Evolutionary conservation across 164 flowering plant species (phyloP), one percentile per base, ranked within the genome.

Genomic region (Berberis vulgaris): DNA sequence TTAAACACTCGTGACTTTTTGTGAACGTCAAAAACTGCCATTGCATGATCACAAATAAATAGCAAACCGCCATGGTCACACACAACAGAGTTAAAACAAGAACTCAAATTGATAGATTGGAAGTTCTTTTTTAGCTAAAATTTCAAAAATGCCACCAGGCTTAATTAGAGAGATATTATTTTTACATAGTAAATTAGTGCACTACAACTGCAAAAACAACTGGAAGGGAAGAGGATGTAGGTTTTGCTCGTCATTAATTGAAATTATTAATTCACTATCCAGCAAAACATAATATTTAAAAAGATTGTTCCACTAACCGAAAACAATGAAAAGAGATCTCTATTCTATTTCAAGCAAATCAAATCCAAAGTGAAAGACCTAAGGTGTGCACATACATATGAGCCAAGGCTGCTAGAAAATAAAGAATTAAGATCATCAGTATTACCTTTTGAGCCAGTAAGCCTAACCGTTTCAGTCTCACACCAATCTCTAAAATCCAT

Each of bases 401-500:
- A 5, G 50, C 1, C 5, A 5, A 5, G 50, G 9, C 3, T 7
- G 3, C 7, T 52, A 52, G 2, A 3, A 52, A 11, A 52, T 3
- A 26, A 52, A 52, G 55, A 47, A 47, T 9, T 47, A 47, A 5
- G 5, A 47, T 47, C 50, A 5, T 5, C 50, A 47, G 55, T 52
- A 52, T 52, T 86, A 95, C 99, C 99, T 70, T 78, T 83, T 38
- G 86, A 76, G 42, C 97, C 96, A 66, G 79, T 75, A 55, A 95
- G 94, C 79, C 96, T 85, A 43, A 76, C 61, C 53, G 87, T 83
- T 69, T 95, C 99, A 41, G 65, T 84, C 79, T 88, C 87, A 43
- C 99, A 95, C 99, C 99, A 95, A 64, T 83, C 85, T 77, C 86
- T 78, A 85, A 95, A 95, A 68, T 79, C 98, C 82, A 78, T 82